A percentile compares a stretch with the other conserved stretches of the same genome.
Conservation (phyloP, 1,284 basidiomycete genomes). For the Ustilago lituana region DNA sequence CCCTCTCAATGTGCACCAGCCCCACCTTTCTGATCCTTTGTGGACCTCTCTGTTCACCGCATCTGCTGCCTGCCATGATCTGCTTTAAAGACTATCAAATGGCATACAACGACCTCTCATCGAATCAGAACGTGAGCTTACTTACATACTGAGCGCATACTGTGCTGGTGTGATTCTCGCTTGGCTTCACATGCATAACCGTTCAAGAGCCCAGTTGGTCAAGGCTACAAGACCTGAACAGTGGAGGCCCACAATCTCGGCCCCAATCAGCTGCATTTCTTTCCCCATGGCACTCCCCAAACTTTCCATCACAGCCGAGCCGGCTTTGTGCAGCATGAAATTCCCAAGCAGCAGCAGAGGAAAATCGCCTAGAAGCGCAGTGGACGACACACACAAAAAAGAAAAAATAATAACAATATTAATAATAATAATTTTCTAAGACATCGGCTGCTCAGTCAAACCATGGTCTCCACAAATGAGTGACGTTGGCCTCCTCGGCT, state of each 20-base stretch:
- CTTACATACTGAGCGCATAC: too few species aligned
- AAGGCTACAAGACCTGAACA: not conserved
- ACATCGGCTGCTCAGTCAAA: constrained; percentile 2
- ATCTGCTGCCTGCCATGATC: too few species aligned
- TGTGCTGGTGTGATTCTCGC: not conserved
- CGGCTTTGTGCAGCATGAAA: too few species aligned
- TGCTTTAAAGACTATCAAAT: too few species aligned
- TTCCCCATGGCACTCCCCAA: constrained; percentile 3
- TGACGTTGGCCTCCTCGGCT: constrained; percentile 8
- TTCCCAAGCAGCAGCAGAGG: too few species aligned
- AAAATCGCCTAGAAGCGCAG: too few species aligned
- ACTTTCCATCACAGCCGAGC: not conserved
- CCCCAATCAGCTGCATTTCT: too few species aligned
- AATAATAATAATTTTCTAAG: not conserved
- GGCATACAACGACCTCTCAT: too few species aligned
- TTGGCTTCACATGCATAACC: not conserved
- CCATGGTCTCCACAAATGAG: not conserved
- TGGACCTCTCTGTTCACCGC: not conserved
- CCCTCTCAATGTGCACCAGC: not conserved
- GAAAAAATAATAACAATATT: too few species aligned
- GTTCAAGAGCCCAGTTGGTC: constrained; percentile 6
- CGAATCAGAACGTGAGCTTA: too few species aligned
- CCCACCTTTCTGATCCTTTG: too few species aligned
- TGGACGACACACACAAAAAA: too few species aligned
- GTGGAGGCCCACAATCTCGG: not conserved